Evolutionary conservation across 2,329 filamentous ascomycete genomes (phyloP).

Genomic region (Endothia cerciana): DNA sequence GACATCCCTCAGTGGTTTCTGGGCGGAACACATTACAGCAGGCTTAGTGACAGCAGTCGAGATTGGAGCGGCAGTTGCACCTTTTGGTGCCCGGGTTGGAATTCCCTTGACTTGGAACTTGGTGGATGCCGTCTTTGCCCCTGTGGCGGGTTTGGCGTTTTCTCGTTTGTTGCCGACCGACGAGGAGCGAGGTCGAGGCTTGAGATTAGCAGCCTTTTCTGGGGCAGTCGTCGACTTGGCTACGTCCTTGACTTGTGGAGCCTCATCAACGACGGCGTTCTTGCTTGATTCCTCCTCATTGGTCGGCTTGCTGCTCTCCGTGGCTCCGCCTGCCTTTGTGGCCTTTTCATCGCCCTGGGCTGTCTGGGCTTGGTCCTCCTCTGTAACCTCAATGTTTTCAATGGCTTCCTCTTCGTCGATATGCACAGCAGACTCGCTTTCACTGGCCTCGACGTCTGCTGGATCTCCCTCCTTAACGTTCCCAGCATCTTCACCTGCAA

Average conservation of each 20-base stretch:
- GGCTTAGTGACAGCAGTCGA: no score
- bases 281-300: neutral
- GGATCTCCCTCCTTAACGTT: no score
- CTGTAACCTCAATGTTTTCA: neutral
- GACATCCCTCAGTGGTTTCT: neutral
- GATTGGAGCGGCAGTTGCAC: neutral
- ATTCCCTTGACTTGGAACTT: neutral
- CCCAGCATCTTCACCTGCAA: neutral
- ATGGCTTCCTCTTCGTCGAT: neutral
- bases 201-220: neutral
- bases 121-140: neutral
- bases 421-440: neutral
- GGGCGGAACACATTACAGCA: no score
- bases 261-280: no score
- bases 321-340: neutral
- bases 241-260: no score
- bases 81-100: neutral
- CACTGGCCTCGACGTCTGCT: neutral
- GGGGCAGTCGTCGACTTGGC: neutral
- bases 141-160: neutral
- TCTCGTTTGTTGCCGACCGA: neutral
- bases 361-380: neutral
- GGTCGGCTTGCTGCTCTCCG: neutral
- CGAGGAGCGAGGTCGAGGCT: neutral
- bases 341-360: neutral